phyloP scores from a whole-genome alignment of 2,329 filamentous ascomycete species.

The Sclerotinia minor region DNA sequence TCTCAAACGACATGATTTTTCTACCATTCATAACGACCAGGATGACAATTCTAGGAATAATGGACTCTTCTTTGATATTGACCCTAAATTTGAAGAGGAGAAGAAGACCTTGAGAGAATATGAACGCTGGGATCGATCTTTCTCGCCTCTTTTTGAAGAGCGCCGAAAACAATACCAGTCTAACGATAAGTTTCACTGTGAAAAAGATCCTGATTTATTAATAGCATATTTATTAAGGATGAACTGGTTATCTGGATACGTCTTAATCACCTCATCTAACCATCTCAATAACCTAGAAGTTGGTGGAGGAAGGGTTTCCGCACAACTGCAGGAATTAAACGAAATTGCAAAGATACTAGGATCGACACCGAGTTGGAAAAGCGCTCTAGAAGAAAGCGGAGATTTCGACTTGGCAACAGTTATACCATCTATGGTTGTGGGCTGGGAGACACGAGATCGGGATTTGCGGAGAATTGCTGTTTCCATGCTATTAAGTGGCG shows the following conservation, averaged over 20 bases:
- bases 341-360: conserved; percentile 8
- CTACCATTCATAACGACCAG: conserved; percentile 15
- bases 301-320: not conserved
- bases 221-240: conserved; percentile 15
- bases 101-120: conserved; percentile 32
- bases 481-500: conserved; percentile 28
- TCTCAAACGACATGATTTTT: conserved; percentile 33
- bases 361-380: not conserved
- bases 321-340: conserved; percentile 15
- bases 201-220: conserved; percentile 7
- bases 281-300: conserved; percentile 6
- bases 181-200: conserved; percentile 26
- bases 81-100: conserved; percentile 33
- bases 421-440: conserved; percentile 33
- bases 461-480: conserved; percentile 31
- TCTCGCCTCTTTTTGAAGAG: conserved; percentile 27
- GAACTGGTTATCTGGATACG: conserved; percentile 20
- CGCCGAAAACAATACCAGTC: conserved; percentile 6
- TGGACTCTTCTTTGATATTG: conserved; percentile 32
- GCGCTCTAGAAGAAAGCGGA: conserved; percentile 29
- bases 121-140: conserved; percentile 35
- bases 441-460: conserved; percentile 34
- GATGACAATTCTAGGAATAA: conserved; percentile 12
- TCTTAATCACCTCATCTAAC: conserved; percentile 17
- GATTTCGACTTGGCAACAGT: conserved; percentile 35